A percentile compares a stretch with the other conserved stretches of the same genome.
These are phyloP conservation scores for Hygrocybe punicea DNA, from an alignment of 768 basidiomycete species.

Conservation along the genomic window DNA sequence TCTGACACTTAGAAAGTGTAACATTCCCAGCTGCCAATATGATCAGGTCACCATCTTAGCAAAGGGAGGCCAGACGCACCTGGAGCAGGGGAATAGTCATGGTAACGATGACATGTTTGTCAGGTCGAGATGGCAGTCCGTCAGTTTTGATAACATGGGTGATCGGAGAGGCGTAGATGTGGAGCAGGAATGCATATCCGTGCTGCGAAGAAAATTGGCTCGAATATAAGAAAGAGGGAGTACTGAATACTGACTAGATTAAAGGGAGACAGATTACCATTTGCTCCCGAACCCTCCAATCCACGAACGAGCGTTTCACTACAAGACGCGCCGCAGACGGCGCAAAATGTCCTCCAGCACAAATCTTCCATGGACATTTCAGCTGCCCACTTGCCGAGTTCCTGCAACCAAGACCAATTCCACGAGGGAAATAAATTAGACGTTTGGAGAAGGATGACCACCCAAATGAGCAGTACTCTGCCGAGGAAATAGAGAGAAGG, in stretches of 20 bases:
- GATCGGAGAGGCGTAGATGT: slow-evolving; percentile 67
- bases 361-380: slow-evolving; percentile 55
- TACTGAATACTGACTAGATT: slow-evolving; percentile 54
- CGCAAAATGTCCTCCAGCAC: slow-evolving; percentile 71
- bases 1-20: slow-evolving; percentile 64
- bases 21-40: slow-evolving; percentile 49
- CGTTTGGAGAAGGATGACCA: slow-evolving; percentile 56
- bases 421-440: slow-evolving; percentile 28
- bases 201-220: slow-evolving; percentile 42
- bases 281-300: slow-evolving; percentile 55
- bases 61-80: slow-evolving; percentile 35
- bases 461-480: slow-evolving; percentile 57
- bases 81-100: slow-evolving; percentile 72
- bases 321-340: slow-evolving; percentile 62
- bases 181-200: slow-evolving; percentile 72
- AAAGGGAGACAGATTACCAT: slow-evolving; percentile 57
- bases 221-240: slow-evolving; percentile 7
- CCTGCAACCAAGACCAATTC: slow-evolving; percentile 26
- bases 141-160: slow-evolving; percentile 48
- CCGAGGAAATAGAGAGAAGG: slow-evolving; percentile 62
- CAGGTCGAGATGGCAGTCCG: slow-evolving; percentile 58
- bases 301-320: slow-evolving; percentile 66
- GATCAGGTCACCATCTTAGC: not conserved
- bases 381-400: slow-evolving; percentile 45
- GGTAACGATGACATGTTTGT: slow-evolving; percentile 69